Percentiles rank a stretch among this genome's conserved stretches.
Conservation (phyloP, 179 eudicot species). For the Silene noctiflora region DNA sequence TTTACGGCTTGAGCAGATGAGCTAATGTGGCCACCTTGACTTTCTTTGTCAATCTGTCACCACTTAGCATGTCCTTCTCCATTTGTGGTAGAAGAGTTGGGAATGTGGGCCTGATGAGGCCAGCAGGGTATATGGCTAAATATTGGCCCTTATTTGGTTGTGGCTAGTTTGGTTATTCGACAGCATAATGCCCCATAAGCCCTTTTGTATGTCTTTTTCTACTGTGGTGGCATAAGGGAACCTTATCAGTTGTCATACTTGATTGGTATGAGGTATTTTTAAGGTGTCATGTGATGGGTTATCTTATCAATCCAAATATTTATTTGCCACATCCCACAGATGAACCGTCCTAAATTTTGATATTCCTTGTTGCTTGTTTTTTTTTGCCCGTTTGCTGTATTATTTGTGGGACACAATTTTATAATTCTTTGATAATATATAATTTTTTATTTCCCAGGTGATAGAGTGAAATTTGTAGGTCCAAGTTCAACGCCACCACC, state of each 20-base stretch:
- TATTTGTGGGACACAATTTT: neutral
- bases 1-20: neutral
- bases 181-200: too few relatives aligned
- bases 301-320: too few relatives aligned
- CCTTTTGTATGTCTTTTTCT: too few relatives aligned
- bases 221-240: too few relatives aligned
- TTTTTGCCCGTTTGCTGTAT: neutral
- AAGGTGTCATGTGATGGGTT: too few relatives aligned
- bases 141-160: too few relatives aligned
- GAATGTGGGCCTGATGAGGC: neutral
- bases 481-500: conserved; percentile 30
- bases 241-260: too few relatives aligned
- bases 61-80: neutral
- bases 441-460: conserved; percentile 48
- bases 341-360: too few relatives aligned
- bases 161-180: too few relatives aligned
- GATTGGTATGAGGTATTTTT: too few relatives aligned
- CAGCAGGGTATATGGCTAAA: neutral
- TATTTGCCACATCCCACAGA: too few relatives aligned
- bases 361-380: neutral
- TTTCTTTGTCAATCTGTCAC: neutral
- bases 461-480: conserved; percentile 80
- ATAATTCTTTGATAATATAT: neutral
- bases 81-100: neutral
- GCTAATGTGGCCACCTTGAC: neutral